These are phyloP conservation scores for Globisporangium radiosum DNA, from an alignment of 352 stramenopile species.

Conservation along the genomic window DNA sequence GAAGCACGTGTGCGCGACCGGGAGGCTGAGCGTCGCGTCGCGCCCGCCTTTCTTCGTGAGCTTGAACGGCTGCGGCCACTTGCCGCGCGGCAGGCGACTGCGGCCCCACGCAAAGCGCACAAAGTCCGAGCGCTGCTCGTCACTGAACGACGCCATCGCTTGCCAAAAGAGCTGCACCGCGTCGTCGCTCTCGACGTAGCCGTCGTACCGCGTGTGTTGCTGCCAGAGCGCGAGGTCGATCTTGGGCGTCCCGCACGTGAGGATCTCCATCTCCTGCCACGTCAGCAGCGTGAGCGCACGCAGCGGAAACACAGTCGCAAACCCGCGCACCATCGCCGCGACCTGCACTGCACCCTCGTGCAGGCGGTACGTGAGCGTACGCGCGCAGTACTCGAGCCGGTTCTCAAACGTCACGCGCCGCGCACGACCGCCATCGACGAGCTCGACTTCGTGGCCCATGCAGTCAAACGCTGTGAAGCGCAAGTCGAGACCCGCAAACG, in stretches of 20 bases:
- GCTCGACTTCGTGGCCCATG: constrained; percentile 76
- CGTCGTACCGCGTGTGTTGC: constrained; percentile 86
- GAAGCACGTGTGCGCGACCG: constrained; percentile 94
- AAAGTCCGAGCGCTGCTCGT: constrained; percentile 88
- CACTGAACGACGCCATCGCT: constrained; percentile 78
- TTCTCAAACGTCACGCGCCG: constrained; percentile 81
- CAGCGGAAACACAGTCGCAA: constrained; percentile 79
- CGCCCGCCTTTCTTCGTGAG: constrained; percentile 86
- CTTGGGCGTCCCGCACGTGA: constrained; percentile 88
- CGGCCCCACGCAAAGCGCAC: constrained; percentile 93
- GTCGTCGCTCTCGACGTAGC: constrained; percentile 75
- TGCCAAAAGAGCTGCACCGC: constrained; percentile 89
- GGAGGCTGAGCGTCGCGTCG: constrained; percentile 76
- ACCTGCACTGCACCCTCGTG: constrained; percentile 67
- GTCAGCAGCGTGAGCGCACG: constrained; percentile 86
- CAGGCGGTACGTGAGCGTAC: constrained; percentile 78
- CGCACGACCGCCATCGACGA: constrained; percentile 62
- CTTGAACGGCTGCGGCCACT: constrained; percentile 89
- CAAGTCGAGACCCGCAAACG: constrained; percentile 74
- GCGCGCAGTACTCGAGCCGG: constrained; percentile 73
- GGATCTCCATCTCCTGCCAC: constrained; percentile 88
- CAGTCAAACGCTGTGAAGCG: constrained; percentile 80
- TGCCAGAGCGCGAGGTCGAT: constrained; percentile 87
- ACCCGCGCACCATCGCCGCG: constrained; percentile 68
- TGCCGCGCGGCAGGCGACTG: constrained; percentile 84